Percentiles rank a stretch among this genome's conserved stretches.
These are phyloP conservation scores for Solanum infundibuliforme DNA, from an alignment of 257 asterid genomes.

Conservation along the genomic window DNA sequence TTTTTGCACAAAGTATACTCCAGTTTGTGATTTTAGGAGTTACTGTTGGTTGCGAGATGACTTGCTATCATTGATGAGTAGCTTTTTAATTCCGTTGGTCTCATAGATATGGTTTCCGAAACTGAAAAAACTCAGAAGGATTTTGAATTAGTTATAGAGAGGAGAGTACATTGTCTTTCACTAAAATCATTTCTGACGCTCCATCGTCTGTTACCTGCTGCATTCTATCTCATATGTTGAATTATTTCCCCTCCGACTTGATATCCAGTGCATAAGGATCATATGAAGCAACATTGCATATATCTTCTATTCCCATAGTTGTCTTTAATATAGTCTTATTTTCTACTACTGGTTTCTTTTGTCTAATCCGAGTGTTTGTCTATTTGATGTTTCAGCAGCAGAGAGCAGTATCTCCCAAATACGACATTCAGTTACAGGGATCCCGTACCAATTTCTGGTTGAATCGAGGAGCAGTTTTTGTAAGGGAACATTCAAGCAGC, in stretches of 20 bases:
- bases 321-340: background rate
- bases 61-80: background rate
- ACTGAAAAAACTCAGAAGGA: background rate
- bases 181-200: background rate
- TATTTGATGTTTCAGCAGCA: background rate
- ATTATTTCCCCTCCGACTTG: background rate
- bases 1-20: background rate
- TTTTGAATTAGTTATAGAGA: background rate
- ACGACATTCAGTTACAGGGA: background rate
- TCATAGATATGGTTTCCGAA: background rate
- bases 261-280: background rate
- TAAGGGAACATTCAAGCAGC: background rate
- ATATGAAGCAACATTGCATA: background rate
- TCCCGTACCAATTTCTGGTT: background rate
- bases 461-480: slow-evolving; percentile 1
- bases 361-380: background rate
- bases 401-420: background rate
- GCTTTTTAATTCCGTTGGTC: background rate
- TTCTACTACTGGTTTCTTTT: background rate
- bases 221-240: background rate
- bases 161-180: background rate
- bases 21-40: background rate
- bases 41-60: background rate
- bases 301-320: background rate
- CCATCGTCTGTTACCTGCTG: background rate